phyloP scores from a whole-genome alignment of 106 monocot genomes.

The Acanthochlamys bracteata region DNA sequence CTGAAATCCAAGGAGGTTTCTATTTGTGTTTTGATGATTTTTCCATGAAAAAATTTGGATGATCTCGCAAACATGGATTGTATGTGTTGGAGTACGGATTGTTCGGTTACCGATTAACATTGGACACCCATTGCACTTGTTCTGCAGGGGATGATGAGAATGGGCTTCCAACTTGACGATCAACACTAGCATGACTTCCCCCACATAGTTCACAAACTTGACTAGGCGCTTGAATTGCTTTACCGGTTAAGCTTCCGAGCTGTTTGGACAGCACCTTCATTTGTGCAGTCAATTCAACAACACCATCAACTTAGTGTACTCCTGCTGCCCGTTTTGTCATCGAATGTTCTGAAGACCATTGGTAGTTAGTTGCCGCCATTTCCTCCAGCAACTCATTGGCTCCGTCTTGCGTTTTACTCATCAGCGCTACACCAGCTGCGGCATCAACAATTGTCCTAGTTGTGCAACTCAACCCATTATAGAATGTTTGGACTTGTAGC shows the following conservation, averaged over 20 bases:
- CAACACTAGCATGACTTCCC: no score
- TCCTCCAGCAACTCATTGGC: constrained; percentile 9
- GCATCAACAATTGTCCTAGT: neutral
- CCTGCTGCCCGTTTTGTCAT: neutral
- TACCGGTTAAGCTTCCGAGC: neutral
- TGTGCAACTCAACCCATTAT: neutral
- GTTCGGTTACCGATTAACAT: neutral
- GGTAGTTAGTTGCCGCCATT: constrained; percentile 4
- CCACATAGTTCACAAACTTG: neutral
- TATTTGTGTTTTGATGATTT: neutral
- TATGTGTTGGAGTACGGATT: neutral
- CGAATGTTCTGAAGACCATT: neutral
- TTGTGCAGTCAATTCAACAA: neutral
- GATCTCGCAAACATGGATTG: neutral
- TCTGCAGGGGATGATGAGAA: neutral
- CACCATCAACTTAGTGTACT: constrained; percentile 2
- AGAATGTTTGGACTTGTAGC: constrained; percentile 8
- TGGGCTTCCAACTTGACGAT: neutral
- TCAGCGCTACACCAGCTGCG: neutral
- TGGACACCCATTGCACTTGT: neutral
- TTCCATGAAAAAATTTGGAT: constrained; percentile 3
- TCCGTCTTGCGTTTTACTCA: neutral
- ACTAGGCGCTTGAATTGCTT: neutral
- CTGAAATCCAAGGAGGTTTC: neutral
- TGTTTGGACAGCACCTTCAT: neutral